These are phyloP conservation scores for Cryphonectria carpinicola DNA, from an alignment of 2,329 filamentous ascomycete species.

Conservation along the genomic window DNA sequence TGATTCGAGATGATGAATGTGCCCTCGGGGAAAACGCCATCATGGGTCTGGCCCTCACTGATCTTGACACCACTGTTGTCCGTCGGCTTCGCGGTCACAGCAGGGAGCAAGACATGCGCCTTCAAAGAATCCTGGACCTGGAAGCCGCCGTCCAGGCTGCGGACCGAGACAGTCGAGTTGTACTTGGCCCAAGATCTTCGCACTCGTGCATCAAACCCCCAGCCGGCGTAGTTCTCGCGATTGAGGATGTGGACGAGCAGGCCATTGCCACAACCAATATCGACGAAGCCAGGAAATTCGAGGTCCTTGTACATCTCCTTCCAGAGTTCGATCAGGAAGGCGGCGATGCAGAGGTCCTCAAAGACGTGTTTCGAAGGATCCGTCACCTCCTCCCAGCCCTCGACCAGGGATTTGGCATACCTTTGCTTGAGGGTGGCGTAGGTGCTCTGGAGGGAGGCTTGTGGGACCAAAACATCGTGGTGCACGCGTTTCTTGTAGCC, in stretches of 20 bases:
- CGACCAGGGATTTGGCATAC: conserved; percentile 73
- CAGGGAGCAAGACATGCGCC: conserved; percentile 51
- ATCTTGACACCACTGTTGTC: conserved; percentile 27
- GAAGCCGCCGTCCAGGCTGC: conserved; percentile 38
- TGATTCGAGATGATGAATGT: conserved; percentile 98
- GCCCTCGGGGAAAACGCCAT: conserved; percentile 69
- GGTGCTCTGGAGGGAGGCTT: conserved; percentile 77
- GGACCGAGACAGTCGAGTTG: conserved; percentile 39
- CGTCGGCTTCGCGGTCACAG: conserved; percentile 39
- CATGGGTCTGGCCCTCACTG: conserved; percentile 44
- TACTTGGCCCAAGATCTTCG: conserved; percentile 87
- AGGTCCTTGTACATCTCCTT: conserved; percentile 70
- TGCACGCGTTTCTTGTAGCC: conserved; percentile 82
- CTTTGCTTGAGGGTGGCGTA: conserved; percentile 79
- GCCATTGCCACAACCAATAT: conserved; percentile 95
- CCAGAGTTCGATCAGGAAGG: conserved; percentile 94
- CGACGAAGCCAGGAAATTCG: conserved; percentile 85
- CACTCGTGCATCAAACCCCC: conserved; percentile 87
- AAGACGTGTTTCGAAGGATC: conserved; percentile 93
- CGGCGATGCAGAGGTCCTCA: conserved; percentile 88
- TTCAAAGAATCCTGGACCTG: conserved; percentile 25
- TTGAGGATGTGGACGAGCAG: conserved; percentile 83
- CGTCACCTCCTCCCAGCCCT: conserved; percentile 83
- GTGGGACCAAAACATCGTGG: conserved; percentile 80
- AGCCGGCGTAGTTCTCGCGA: conserved; percentile 80